Percentiles rank a stretch among this genome's conserved stretches.
Conservation (phyloP, 768 basidiomycete species). For the Mrakia gelida region DNA sequence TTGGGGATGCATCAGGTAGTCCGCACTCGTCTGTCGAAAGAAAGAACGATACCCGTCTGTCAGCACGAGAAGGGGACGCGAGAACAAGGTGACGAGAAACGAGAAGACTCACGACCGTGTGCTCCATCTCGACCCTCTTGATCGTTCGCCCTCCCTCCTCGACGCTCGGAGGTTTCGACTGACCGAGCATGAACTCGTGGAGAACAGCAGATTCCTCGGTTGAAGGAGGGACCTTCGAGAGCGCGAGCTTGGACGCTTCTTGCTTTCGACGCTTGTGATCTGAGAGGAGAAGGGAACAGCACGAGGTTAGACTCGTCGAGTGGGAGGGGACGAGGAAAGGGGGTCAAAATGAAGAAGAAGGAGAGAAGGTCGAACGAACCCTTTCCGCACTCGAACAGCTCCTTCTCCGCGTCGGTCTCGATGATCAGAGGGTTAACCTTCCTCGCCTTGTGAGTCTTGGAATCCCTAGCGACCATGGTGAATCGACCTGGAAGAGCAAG, state of each 20-base stretch:
- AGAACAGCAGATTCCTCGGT: slow-evolving; percentile 64
- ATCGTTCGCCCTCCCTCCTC: slow-evolving; percentile 37
- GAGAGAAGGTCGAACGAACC: slow-evolving; percentile 47
- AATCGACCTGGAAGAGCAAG: slow-evolving; percentile 65
- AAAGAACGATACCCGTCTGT: neutral
- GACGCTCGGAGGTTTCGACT: slow-evolving; percentile 44
- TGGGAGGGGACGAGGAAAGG: neutral
- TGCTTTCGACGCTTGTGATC: slow-evolving; percentile 61
- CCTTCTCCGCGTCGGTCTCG: slow-evolving; percentile 59
- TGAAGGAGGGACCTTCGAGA: slow-evolving; percentile 68
- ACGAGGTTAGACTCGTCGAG: neutral
- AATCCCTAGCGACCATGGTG: slow-evolving; percentile 79
- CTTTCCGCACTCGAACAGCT: slow-evolving; percentile 63
- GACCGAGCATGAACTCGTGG: slow-evolving; percentile 63
- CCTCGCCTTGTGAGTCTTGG: slow-evolving; percentile 59
- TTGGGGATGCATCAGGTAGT: slow-evolving; percentile 20
- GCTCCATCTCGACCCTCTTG: slow-evolving; percentile 68
- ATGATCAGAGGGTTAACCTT: slow-evolving; percentile 62
- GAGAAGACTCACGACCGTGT: slow-evolving; percentile 63
- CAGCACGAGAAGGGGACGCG: neutral
- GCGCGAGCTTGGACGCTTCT: slow-evolving; percentile 55
- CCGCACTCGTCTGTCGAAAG: neutral
- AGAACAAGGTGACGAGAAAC: slow-evolving; percentile 28
- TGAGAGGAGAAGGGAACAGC: neutral
- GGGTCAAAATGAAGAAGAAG: neutral